Percentiles rank a stretch among this genome's conserved stretches.
Evolutionary conservation across 495 filamentous ascomycete species (phyloP).

Genomic region (Neurospora hispaniola): DNA sequence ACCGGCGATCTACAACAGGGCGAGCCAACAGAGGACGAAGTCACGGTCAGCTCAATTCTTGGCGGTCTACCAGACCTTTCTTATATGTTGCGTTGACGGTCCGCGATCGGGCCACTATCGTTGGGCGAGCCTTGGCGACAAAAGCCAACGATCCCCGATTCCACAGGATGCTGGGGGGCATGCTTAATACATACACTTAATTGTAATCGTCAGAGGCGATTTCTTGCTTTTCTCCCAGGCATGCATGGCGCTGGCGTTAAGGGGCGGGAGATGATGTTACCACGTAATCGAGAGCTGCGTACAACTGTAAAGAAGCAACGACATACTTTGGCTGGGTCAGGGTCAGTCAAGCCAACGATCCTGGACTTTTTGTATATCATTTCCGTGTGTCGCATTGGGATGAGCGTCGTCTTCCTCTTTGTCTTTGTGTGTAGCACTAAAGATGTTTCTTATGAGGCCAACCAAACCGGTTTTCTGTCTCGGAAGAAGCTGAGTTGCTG

Average conservation of each 20-base stretch:
- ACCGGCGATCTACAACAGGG: neutral
- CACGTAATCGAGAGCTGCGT: neutral
- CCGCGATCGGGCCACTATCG: neutral
- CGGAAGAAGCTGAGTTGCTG: neutral
- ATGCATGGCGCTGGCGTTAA: neutral
- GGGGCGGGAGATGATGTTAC: neutral
- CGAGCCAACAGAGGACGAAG: conserved; percentile 16
- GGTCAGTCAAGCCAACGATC: neutral
- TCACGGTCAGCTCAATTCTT: conserved; percentile 27
- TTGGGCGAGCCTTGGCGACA: neutral
- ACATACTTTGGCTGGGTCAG: neutral
- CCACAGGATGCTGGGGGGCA: neutral
- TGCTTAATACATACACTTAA: neutral
- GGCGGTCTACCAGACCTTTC: conserved; percentile 39
- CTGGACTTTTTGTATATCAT: neutral
- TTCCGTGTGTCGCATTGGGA: neutral
- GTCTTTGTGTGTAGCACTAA: neutral
- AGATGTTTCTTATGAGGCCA: neutral
- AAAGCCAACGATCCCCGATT: neutral
- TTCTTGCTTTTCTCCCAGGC: neutral
- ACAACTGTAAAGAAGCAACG: neutral
- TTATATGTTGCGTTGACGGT: conserved; percentile 37
- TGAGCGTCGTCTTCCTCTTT: neutral
- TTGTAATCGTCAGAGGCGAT: neutral
- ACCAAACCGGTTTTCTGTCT: neutral